Evolutionary conservation across 2,329 filamentous ascomycete species (phyloP).

Genomic region (Canariomyces notabilis): DNA sequence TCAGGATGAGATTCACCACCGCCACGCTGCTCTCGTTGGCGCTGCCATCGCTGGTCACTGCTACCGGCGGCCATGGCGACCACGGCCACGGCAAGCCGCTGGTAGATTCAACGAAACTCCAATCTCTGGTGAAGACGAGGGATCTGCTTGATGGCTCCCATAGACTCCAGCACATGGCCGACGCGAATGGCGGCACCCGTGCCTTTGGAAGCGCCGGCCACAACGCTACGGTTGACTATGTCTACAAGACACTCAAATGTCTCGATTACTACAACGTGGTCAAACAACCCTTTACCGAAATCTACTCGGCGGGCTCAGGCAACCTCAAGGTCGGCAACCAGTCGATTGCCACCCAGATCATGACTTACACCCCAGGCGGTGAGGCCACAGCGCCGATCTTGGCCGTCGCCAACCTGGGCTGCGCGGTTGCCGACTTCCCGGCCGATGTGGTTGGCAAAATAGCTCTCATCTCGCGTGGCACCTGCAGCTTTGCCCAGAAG

Average conservation of each 20-base stretch:
- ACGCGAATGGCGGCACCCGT: constrained; percentile 38
- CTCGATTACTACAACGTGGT: constrained; percentile 39
- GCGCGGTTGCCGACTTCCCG: constrained; percentile 49
- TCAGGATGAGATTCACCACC: constrained; percentile 14
- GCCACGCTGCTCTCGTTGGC: constrained; percentile 13
- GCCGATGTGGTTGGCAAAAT: constrained; percentile 47
- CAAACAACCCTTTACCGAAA: constrained; percentile 42
- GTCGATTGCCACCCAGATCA: constrained; percentile 26
- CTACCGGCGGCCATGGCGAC: too few relatives aligned
- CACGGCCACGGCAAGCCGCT: too few relatives aligned
- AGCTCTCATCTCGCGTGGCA: constrained; percentile 55
- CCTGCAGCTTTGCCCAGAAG: constrained; percentile 56
- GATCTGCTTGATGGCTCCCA: constrained; percentile 40
- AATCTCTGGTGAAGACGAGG: constrained; percentile 32
- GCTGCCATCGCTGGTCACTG: constrained; percentile 11
- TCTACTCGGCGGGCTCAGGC: constrained; percentile 30
- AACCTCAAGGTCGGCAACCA: constrained; percentile 30
- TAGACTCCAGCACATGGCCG: constrained; percentile 41
- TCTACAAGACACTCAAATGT: constrained; percentile 36
- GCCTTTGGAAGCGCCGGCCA: constrained; percentile 42
- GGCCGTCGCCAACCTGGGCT: constrained; percentile 48
- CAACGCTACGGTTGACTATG: constrained; percentile 42
- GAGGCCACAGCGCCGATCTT: constrained; percentile 38
- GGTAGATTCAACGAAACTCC: constrained; percentile 21
- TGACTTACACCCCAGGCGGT: constrained; percentile 49